These are phyloP conservation scores for Suhomyces yuchorum DNA, from an alignment of 1,139 yeast genomes.

Conservation along the genomic window DNA sequence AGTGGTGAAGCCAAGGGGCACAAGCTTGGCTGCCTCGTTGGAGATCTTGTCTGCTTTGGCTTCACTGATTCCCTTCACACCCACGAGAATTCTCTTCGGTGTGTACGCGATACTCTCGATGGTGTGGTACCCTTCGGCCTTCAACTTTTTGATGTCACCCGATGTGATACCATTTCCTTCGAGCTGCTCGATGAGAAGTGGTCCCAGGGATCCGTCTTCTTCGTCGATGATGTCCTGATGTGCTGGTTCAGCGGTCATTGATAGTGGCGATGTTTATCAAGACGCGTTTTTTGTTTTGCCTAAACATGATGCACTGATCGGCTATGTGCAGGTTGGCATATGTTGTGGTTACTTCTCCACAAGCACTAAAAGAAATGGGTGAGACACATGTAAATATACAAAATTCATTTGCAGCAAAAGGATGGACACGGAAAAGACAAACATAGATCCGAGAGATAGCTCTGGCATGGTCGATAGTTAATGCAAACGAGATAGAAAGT, in stretches of 20 bases:
- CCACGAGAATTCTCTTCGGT: conserved; percentile 71
- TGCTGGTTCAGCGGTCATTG: conserved; percentile 18
- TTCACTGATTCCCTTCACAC: conserved; percentile 91
- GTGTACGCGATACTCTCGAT: conserved; percentile 92
- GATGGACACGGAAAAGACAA: no score
- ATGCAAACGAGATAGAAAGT: no score
- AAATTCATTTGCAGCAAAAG: no score
- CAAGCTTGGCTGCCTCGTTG: conserved; percentile 80
- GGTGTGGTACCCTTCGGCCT: conserved; percentile 84
- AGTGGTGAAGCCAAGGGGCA: conserved; percentile 96
- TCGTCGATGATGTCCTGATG: conserved; percentile 28
- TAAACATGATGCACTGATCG: neutral
- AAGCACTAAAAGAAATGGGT: neutral
- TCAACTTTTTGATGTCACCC: conserved; percentile 76
- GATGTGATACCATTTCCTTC: conserved; percentile 87
- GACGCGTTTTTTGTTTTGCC: conserved; percentile 13
- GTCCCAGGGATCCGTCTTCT: conserved; percentile 44
- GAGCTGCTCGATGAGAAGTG: conserved; percentile 47
- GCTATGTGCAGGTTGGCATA: neutral
- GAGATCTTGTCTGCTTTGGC: conserved; percentile 89
- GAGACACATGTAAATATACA: no score
- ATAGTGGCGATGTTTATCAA: conserved; percentile 4
- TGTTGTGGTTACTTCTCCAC: neutral
- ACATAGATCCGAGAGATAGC: no score
- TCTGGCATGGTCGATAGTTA: no score